Evolutionary conservation across 106 monocot genomes (phyloP).

Genomic region (Cymbidium sinense): DNA sequence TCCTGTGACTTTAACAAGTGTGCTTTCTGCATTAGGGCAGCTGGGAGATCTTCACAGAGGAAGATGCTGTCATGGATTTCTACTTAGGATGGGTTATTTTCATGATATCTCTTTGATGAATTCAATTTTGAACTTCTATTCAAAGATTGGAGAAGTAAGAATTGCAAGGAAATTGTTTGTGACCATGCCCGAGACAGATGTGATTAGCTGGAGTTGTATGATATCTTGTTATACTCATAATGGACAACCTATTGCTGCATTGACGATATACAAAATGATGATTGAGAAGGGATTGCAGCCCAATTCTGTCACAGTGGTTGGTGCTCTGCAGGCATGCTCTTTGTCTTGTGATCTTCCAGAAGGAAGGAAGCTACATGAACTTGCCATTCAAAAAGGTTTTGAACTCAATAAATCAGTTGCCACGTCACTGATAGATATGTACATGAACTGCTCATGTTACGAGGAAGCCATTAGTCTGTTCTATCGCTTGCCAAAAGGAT

Average conservation of each 20-base stretch:
- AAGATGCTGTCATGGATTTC: slow-evolving; percentile 49
- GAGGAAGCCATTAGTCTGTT: slow-evolving; percentile 46
- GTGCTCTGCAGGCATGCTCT: slow-evolving; percentile 51
- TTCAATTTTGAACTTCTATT: slow-evolving; percentile 50
- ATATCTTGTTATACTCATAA: slow-evolving; percentile 34
- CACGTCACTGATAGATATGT: slow-evolving; percentile 69
- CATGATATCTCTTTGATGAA: slow-evolving; percentile 30
- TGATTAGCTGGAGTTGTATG: slow-evolving; percentile 69
- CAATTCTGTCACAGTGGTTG: slow-evolving; percentile 41
- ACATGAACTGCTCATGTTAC: slow-evolving; percentile 69
- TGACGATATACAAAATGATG: slow-evolving; percentile 43
- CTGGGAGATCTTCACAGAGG: slow-evolving; percentile 32
- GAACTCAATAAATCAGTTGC: slow-evolving; percentile 35
- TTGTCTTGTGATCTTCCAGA: slow-evolving; percentile 25
- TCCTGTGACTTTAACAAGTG: slow-evolving; percentile 31
- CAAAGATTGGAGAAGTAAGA: slow-evolving; percentile 27
- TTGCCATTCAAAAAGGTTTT: slow-evolving; percentile 31
- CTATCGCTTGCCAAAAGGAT: slow-evolving; percentile 41
- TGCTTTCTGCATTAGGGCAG: slow-evolving; percentile 34
- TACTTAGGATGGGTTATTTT: slow-evolving; percentile 23
- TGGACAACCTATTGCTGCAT: slow-evolving; percentile 32
- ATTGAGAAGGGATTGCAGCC: slow-evolving; percentile 23
- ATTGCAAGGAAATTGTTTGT: slow-evolving; percentile 36
- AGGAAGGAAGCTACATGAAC: slow-evolving; percentile 40
- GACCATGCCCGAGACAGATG: slow-evolving; percentile 29